Conservation (phyloP, 2,329 filamentous ascomycete species). For the Gliomastix tumulicola region DNA sequence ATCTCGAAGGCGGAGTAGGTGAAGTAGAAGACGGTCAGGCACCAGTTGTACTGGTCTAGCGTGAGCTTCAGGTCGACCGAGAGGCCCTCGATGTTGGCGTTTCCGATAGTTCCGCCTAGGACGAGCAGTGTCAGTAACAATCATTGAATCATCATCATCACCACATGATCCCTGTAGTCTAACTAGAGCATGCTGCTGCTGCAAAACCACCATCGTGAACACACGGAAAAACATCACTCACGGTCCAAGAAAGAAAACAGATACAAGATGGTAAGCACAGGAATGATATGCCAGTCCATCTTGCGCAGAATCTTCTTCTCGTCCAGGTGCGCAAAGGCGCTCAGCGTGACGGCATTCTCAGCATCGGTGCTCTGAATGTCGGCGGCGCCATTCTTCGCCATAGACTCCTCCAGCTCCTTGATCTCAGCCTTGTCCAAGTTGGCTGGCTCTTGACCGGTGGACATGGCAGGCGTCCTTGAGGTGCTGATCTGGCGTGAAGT, state of each 20-base stretch:
- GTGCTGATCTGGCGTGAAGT: too few species aligned
- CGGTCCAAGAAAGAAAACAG: slow-evolving; percentile 63
- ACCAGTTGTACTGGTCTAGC: slow-evolving; percentile 63
- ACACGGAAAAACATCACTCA: slow-evolving; percentile 16
- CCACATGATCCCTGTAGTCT: too few species aligned
- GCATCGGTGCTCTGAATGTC: too few species aligned
- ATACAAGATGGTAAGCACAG: slow-evolving; percentile 61
- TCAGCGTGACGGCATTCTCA: not conserved
- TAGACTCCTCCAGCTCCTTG: too few species aligned
- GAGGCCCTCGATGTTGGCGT: slow-evolving; percentile 58
- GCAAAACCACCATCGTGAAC: too few species aligned
- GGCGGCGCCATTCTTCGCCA: too few species aligned
- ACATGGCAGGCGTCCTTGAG: too few species aligned
- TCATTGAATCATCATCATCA: not conserved
- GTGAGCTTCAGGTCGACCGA: slow-evolving; percentile 49
- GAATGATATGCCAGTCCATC: slow-evolving; percentile 47
- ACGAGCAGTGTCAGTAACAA: too few species aligned
- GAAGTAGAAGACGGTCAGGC: slow-evolving; percentile 70
- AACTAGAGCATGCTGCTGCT: too few species aligned
- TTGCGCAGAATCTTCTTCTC: slow-evolving; percentile 55
- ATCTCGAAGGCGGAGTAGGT: slow-evolving; percentile 70
- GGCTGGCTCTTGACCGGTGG: too few species aligned
- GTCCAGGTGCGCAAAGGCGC: slow-evolving; percentile 13
- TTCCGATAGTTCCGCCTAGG: slow-evolving; percentile 55
- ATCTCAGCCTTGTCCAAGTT: too few species aligned